Percentiles rank a stretch among this genome's conserved stretches.
These are phyloP conservation scores for Cryptosporidium bovis DNA, from an alignment of 169 alveolate genomes.

Conservation along the genomic window DNA sequence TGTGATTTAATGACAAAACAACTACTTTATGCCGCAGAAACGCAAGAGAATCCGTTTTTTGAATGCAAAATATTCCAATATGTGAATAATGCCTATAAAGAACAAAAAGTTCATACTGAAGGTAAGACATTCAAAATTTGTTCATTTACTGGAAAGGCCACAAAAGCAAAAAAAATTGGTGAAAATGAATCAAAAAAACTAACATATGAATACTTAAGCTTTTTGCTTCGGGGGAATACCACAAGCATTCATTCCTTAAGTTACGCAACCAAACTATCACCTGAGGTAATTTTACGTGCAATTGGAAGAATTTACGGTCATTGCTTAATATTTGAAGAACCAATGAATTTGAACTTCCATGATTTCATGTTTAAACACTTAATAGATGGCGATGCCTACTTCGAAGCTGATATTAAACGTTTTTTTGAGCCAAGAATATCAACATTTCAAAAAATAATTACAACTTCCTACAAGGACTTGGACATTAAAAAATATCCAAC, in stretches of 20 bases:
- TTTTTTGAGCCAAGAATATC: constrained; percentile 7
- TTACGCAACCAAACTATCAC: neutral
- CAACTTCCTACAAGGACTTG: neutral
- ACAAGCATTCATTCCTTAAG: too few relatives aligned
- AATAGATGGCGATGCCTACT: constrained; percentile 5
- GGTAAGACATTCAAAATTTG: constrained; percentile 33
- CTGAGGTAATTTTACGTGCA: constrained; percentile 38
- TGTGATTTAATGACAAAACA: constrained; percentile 26
- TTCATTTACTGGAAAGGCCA: constrained; percentile 16
- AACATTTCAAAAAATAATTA: constrained; percentile 18
- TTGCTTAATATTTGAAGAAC: constrained; percentile 50
- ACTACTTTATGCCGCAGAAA: constrained; percentile 1
- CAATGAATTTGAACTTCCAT: constrained; percentile 35
- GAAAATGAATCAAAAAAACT: constrained; percentile 4
- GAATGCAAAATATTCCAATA: neutral
- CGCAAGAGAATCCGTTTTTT: constrained; percentile 39
- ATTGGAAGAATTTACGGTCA: constrained; percentile 65
- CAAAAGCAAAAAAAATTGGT: neutral
- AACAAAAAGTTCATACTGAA: constrained; percentile 16
- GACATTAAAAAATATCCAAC: constrained; percentile 9
- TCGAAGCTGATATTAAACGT: constrained; percentile 12
- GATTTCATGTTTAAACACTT: constrained; percentile 24
- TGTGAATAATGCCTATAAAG: neutral
- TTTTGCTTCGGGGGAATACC: neutral
- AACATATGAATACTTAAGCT: constrained; percentile 7